Conservation (phyloP, 139 green algal species). For the Micromonas commoda region DNA sequence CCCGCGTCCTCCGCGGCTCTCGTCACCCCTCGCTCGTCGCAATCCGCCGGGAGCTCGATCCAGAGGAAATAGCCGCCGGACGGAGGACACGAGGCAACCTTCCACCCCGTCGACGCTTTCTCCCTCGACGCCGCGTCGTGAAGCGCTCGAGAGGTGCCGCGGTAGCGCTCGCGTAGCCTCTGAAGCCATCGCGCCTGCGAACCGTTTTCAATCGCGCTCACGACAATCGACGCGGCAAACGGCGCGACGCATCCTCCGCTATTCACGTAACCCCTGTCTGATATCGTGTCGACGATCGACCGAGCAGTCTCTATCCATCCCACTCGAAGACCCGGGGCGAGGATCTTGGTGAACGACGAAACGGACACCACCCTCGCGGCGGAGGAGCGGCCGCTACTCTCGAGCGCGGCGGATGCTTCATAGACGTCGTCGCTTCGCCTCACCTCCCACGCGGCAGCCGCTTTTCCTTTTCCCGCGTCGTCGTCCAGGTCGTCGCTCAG, state of each 20-base stretch:
- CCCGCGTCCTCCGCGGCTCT: neutral
- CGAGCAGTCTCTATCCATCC: neutral
- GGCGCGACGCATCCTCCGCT: neutral
- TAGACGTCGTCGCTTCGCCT: no score
- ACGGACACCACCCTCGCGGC: no score
- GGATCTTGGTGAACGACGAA: neutral
- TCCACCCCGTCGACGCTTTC: slow-evolving; percentile 2
- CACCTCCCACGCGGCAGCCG: no score
- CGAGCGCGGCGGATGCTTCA: no score
- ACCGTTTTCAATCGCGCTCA: neutral
- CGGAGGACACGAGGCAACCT: no score
- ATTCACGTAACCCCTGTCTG: neutral
- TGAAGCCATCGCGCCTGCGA: neutral
- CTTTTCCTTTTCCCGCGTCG: neutral
- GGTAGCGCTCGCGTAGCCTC: neutral
- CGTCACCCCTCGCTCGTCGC: neutral
- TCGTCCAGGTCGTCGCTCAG: neutral
- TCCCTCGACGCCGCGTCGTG: neutral
- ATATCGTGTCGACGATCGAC: neutral
- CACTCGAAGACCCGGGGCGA: neutral
- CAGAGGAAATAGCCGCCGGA: slow-evolving; percentile 9
- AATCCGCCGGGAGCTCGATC: neutral
- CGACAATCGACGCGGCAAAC: neutral
- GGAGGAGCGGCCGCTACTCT: no score
- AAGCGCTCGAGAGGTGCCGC: neutral